Evolutionary conservation across 495 filamentous ascomycete species (phyloP).

Genomic region (Opeltia flavorubescens): DNA sequence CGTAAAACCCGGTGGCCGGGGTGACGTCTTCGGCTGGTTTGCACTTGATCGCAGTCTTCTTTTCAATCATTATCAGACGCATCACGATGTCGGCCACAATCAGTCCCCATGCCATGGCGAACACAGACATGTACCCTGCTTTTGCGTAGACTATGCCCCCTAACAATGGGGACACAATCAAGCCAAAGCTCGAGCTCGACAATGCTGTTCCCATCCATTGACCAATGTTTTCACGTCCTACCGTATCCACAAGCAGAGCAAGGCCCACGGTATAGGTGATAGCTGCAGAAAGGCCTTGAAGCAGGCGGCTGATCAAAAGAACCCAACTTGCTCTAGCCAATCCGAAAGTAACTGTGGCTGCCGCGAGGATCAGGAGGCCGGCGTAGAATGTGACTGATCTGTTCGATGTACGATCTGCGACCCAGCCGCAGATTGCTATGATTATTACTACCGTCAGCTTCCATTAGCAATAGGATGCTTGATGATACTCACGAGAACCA

Average conservation of each 20-base stretch:
- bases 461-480: too few relatives aligned
- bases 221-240: slow-evolving; percentile 13
- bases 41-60: slow-evolving; percentile 42
- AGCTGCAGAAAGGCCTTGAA: slow-evolving; percentile 16
- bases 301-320: slow-evolving; percentile 11
- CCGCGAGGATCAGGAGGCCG: slow-evolving; percentile 10
- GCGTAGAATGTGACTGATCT: slow-evolving; percentile 9
- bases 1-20: slow-evolving; percentile 9
- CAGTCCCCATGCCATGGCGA: slow-evolving; percentile 37
- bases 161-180: slow-evolving; percentile 38
- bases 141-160: slow-evolving; percentile 59
- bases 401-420: slow-evolving; percentile 12
- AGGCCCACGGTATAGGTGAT: slow-evolving; percentile 14
- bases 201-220: slow-evolving; percentile 14
- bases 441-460: background rate
- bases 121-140: slow-evolving; percentile 39
- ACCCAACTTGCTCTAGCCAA: slow-evolving; percentile 12
- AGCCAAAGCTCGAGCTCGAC: slow-evolving; percentile 12
- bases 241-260: slow-evolving; percentile 13
- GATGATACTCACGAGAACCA: slow-evolving; percentile 13
- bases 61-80: slow-evolving; percentile 46
- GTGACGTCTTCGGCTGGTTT: background rate
- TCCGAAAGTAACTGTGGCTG: slow-evolving; percentile 11
- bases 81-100: slow-evolving; percentile 43
- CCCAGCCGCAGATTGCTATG: slow-evolving; percentile 14